Base-by-base conservation (phyloP, 768 basidiomycete genomes). In the Mycena metata region DNA sequence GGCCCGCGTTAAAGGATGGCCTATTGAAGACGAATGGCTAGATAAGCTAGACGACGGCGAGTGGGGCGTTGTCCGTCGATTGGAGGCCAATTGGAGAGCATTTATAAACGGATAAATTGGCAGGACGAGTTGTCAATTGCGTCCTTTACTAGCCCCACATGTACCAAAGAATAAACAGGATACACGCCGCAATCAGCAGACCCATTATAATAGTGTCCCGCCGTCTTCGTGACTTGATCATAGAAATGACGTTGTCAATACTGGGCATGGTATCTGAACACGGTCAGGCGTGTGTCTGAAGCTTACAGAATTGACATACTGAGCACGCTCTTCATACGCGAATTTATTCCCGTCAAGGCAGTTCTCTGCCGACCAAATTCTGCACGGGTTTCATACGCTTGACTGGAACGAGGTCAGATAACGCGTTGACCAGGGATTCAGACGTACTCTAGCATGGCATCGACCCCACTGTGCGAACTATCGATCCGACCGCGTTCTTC, bases 331-430 rank as follows among this genome's bases (percentile, higher is more conserved):
- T 85, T 81, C 89, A 99, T 96, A 33, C 96, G 89, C 16, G 89
- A 84, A 79, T 95, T 96, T 70, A 99, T 94, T 17, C 90, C 85
- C 11, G 88, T 81, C 45, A 99, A 80, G 23, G 92, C 89, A 13
- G 85, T 78, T 36, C 96, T 85, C 79, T 99, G 98, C 50, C 90
- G 87, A 30, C 87, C 82, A 80, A 99, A 98, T 79, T 98, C 97
- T 23, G 94, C 89, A 35, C 98, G 91, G 4, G 97, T 98, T 76
- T 96, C 98, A 76, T 98, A 96, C 33, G 97, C 98, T 89, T 99
- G 98, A 49, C 96, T 98, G 26, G 33, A 64, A 60, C 39, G 36
- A 47, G 55, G 39, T 47, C 52, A 9, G 47, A 21, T 66, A 51
- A 35, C 26, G 61, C 57, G 47, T 30, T 58, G 60, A 63, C 56